phyloP scores from a whole-genome alignment of 2,329 filamentous ascomycete genomes.

The Calonectria leucothoes region DNA sequence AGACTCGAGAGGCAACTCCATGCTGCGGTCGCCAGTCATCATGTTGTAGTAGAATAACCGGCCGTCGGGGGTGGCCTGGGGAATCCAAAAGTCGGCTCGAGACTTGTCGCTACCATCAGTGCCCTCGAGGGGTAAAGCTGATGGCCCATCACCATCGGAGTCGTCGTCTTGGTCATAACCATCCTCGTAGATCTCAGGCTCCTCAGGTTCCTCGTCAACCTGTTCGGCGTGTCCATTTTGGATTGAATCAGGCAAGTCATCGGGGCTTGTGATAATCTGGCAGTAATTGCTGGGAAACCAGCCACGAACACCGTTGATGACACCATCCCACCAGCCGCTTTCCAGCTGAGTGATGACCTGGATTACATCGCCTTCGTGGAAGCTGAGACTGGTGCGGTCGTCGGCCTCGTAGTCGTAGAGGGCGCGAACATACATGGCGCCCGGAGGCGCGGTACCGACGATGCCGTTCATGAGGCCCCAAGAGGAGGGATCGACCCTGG shows the following conservation, averaged over 20 bases:
- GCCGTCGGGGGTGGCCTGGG: conserved; percentile 93
- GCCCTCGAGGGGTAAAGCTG: conserved; percentile 76
- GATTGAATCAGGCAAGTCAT: conserved; percentile 75
- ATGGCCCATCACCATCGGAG: conserved; percentile 69
- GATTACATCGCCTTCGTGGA: conserved; percentile 96
- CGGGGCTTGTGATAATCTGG: conserved; percentile 81
- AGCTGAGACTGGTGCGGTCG: conserved; percentile 95
- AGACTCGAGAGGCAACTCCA: conserved; percentile 93
- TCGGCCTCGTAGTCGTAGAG: conserved; percentile 99
- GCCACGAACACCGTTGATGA: conserved; percentile 94
- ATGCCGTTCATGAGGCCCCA: conserved; percentile 68
- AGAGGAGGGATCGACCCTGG: conserved; percentile 42
- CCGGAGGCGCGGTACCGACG: conserved; percentile 68
- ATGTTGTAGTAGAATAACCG: conserved; percentile 98
- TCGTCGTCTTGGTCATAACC: conserved; percentile 76
- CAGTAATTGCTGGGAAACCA: conserved; percentile 99
- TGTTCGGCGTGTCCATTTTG: conserved; percentile 67
- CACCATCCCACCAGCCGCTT: conserved; percentile 99
- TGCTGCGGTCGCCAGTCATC: conserved; percentile 92
- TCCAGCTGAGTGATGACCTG: conserved; percentile 98
- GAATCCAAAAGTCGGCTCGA: conserved; percentile 97
- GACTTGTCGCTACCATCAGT: conserved; percentile 74
- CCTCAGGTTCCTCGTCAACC: conserved; percentile 71
- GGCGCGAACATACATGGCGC: conserved; percentile 90
- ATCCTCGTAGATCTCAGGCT: conserved; percentile 74